Conservation (phyloP, 2,329 filamentous ascomycete genomes). For the Aspergillus sp. region DNA sequence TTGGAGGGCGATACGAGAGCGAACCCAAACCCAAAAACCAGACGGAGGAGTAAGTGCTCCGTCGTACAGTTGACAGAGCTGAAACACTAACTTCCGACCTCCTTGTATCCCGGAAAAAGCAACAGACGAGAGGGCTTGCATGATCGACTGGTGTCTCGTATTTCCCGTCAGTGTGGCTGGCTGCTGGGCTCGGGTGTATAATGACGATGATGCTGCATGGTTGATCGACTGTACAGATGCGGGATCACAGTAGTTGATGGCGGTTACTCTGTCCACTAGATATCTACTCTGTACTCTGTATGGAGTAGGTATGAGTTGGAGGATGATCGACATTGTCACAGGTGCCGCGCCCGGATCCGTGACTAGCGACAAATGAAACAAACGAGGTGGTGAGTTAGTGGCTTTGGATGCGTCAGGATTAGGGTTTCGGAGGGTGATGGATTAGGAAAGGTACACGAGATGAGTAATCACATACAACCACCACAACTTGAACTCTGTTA, state of each 20-base stretch:
- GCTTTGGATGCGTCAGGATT: constrained; percentile 1
- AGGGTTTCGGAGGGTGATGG: background rate
- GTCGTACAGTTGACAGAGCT: background rate
- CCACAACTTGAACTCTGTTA: too few species aligned
- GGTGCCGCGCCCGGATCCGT: background rate
- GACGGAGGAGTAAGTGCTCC: too few species aligned
- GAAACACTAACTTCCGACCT: background rate
- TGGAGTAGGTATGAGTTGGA: background rate
- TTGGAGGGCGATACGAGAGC: background rate
- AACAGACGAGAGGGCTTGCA: background rate
- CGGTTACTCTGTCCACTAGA: too few species aligned
- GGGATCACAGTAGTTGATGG: too few species aligned
- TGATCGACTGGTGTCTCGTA: background rate
- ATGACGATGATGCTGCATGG: too few species aligned
- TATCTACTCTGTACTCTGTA: too few species aligned
- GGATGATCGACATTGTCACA: background rate
- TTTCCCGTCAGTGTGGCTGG: background rate
- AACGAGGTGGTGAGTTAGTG: constrained; percentile 5
- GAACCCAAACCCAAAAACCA: too few species aligned
- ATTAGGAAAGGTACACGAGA: background rate
- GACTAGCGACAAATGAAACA: constrained; percentile 9
- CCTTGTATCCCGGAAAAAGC: background rate
- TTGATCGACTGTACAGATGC: too few species aligned
- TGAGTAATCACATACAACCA: too few species aligned
- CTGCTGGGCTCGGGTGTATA: too few species aligned